Conservation (phyloP, 257 asterid genomes). For the Solanum boliviense region DNA sequence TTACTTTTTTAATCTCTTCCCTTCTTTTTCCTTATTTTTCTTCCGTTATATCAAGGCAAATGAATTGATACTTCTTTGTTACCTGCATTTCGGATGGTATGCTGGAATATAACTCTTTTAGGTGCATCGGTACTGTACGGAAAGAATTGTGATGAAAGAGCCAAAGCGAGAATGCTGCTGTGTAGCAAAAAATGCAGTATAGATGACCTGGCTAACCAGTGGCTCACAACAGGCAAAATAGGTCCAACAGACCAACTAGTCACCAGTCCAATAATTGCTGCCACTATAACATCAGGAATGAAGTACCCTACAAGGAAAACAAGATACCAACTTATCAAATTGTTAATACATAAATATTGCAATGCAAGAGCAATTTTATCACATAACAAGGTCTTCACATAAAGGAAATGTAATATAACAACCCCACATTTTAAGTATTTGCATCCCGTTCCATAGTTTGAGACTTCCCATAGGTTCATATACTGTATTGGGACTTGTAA, state of each 20-base stretch:
- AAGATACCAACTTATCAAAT: not conserved
- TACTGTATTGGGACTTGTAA: not conserved
- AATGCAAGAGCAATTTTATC: not conserved
- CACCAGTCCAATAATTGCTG: conserved; percentile 66
- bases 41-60: not conserved
- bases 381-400: not conserved
- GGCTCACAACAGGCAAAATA: conserved; percentile 69
- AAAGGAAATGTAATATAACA: not conserved
- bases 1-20: not conserved
- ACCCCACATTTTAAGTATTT: not conserved
- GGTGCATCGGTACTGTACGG: conserved; percentile 97
- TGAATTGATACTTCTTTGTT: conserved; percentile 6
- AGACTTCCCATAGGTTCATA: not conserved
- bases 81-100: conserved; percentile 72
- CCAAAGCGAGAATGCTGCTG: conserved; percentile 56
- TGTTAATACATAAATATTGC: not conserved
- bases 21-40: not conserved
- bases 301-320: conserved; percentile 61
- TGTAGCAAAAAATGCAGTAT: conserved; percentile 65
- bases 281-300: conserved; percentile 72
- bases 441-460: not conserved
- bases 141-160: conserved; percentile 81
- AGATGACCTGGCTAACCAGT: conserved; percentile 62
- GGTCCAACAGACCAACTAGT: conserved; percentile 97
- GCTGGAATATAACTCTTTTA: conserved; percentile 83